A percentile compares a stretch with the other conserved stretches of the same genome.
Conservation (phyloP, 75 land plant species). For the Adiantum capillusveneris region DNA sequence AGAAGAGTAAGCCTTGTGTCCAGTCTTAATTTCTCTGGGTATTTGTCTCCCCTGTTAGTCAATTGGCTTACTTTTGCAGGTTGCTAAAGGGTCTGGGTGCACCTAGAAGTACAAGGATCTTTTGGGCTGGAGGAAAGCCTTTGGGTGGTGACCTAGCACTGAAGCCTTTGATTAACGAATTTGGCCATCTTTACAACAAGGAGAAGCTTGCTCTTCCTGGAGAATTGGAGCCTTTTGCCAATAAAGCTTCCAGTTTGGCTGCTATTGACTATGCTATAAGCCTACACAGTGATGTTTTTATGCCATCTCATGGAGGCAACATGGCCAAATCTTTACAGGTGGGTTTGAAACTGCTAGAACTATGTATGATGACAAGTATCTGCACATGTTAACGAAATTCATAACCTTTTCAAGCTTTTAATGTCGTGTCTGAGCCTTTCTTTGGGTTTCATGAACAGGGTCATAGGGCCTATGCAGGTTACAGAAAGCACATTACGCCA, state of each 20-base stretch:
- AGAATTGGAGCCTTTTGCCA: conserved; percentile 53
- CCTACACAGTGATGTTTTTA: conserved; percentile 67
- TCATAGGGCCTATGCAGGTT: conserved; percentile 66
- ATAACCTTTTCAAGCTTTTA: too few relatives aligned
- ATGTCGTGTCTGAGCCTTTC: background rate
- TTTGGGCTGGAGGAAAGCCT: conserved; percentile 80
- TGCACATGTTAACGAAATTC: background rate
- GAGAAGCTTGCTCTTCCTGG: conserved; percentile 47
- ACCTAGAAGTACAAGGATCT: conserved; percentile 47
- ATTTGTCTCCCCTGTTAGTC: too few relatives aligned
- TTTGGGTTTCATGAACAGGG: conserved; percentile 34
- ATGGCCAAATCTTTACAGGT: conserved; percentile 79
- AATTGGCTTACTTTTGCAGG: conserved; percentile 33
- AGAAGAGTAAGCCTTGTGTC: too few relatives aligned
- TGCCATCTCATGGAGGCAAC: conserved; percentile 93
- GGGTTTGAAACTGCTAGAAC: background rate
- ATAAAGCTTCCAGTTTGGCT: conserved; percentile 65
- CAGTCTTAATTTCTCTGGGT: too few relatives aligned
- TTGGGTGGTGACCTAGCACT: conserved; percentile 60
- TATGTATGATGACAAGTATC: background rate
- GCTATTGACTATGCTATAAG: conserved; percentile 85
- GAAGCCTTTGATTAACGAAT: conserved; percentile 47
- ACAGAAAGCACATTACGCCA: conserved; percentile 62
- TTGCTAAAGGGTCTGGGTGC: conserved; percentile 71
- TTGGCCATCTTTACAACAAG: conserved; percentile 65